Evolutionary conservation across 192 early-diverging fungal species (phyloP).

Genomic region (Umbelopsis sp.): DNA sequence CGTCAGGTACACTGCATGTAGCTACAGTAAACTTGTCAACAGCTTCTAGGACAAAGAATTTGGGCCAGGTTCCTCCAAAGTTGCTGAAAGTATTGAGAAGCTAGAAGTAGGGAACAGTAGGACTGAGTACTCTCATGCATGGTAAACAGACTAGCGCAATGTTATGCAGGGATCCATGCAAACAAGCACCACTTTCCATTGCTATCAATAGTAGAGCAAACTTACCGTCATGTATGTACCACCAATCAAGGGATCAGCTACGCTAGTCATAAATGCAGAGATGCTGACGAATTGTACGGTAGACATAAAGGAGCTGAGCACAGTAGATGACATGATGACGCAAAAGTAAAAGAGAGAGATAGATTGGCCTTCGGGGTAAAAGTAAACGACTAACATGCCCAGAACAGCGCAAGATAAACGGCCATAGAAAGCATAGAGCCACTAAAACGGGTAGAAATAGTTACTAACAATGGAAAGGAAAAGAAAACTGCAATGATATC

Average conservation of each 20-base stretch:
- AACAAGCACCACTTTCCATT: too few relatives aligned
- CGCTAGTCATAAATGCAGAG: constrained; percentile 92
- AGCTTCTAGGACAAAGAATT: constrained; percentile 88
- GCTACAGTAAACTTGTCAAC: constrained; percentile 91
- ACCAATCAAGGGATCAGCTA: constrained; percentile 94
- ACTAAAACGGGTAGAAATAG: constrained; percentile 43
- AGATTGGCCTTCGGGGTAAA: constrained; percentile 71
- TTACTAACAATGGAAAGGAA: not conserved
- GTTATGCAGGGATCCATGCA: too few relatives aligned
- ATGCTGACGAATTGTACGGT: constrained; percentile 97
- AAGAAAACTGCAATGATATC: too few relatives aligned
- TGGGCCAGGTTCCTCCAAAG: constrained; percentile 97
- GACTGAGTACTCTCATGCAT: not conserved
- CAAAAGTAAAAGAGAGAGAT: constrained; percentile 71
- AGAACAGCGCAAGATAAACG: constrained; percentile 77
- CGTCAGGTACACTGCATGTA: constrained; percentile 60
- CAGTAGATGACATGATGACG: constrained; percentile 76
- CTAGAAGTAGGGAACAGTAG: constrained; percentile 24
- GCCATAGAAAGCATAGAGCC: constrained; percentile 90
- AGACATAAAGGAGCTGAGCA: constrained; percentile 84
- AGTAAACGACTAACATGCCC: constrained; percentile 83
- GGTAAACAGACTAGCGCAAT: too few relatives aligned
- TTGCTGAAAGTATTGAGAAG: constrained; percentile 93
- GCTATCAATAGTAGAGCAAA: not conserved
- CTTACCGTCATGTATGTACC: constrained; percentile 83